A percentile compares a stretch with the other conserved stretches of the same genome.
Evolutionary conservation across 139 green algal species (phyloP).

Genomic region (Chlorella ohadii): DNA sequence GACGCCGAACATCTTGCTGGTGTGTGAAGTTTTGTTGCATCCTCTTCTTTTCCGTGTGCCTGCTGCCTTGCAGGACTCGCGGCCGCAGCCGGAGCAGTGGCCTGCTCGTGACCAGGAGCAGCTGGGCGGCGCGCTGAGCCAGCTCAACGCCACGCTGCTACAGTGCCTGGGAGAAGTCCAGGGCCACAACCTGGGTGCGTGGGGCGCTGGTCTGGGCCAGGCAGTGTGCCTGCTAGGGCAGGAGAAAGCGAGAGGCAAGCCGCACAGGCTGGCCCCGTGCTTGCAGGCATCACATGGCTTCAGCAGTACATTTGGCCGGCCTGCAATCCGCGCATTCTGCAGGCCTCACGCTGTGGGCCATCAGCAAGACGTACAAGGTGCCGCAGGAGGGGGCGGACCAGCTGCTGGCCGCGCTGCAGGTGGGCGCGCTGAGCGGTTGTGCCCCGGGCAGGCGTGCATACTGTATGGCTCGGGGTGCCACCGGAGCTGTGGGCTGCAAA

Average conservation of each 20-base stretch:
- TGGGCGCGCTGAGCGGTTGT: no score
- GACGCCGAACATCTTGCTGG: no score
- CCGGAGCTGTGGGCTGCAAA: no score
- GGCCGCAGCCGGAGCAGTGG: neutral
- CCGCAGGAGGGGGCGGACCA: neutral
- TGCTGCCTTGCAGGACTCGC: neutral
- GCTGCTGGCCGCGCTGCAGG: slow-evolving; percentile 23
- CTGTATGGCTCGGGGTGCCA: no score
- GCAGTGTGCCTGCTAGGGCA: no score
- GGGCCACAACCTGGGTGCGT: slow-evolving; percentile 35
- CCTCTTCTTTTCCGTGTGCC: no score
- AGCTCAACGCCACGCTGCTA: slow-evolving; percentile 16
- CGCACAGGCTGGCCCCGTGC: no score
- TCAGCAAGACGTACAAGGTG: slow-evolving; percentile 20
- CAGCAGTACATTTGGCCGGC: no score
- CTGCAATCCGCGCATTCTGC: neutral
- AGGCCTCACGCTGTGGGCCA: slow-evolving; percentile 34
- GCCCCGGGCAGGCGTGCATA: no score
- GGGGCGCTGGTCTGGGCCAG: neutral
- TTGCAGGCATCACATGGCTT: no score
- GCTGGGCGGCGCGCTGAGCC: slow-evolving; percentile 16
- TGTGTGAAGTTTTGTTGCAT: no score
- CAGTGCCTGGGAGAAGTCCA: slow-evolving; percentile 6
- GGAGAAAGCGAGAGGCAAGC: no score
- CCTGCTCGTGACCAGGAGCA: slow-evolving; percentile 4